phyloP scores from a whole-genome alignment of 331 rosid species.

The Acacia concinna region DNA sequence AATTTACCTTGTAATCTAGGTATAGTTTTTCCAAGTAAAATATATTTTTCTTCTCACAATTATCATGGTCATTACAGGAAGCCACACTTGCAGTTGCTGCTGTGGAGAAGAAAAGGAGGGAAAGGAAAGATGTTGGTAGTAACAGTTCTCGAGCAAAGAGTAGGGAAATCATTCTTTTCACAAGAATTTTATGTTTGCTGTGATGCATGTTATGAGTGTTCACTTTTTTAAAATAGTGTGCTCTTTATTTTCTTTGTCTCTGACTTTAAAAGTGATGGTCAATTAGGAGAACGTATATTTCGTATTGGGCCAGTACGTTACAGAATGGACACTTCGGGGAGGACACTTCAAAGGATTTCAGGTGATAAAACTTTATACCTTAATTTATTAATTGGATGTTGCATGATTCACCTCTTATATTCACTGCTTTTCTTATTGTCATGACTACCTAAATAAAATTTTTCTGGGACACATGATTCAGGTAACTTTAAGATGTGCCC shows the following conservation, averaged over 20 bases:
- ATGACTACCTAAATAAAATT: neutral
- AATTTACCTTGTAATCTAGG: conserved; percentile 6
- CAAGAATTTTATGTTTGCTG: conserved; percentile 35
- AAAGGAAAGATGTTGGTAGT: conserved; percentile 53
- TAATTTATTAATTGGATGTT: conserved; percentile 11
- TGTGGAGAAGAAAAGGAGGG: conserved; percentile 85
- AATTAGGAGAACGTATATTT: conserved; percentile 73
- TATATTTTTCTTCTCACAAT: conserved; percentile 21
- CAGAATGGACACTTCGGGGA: conserved; percentile 87
- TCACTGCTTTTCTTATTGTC: conserved; percentile 13
- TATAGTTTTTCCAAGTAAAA: conserved; percentile 26
- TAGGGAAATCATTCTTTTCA: conserved; percentile 55
- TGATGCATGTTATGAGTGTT: conserved; percentile 20
- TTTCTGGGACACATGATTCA: neutral
- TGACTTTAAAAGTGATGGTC: conserved; percentile 41
- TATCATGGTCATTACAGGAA: conserved; percentile 54
- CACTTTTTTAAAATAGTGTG: neutral
- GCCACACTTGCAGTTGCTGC: conserved; percentile 98
- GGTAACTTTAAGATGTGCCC: neutral
- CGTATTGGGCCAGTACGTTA: conserved; percentile 73
- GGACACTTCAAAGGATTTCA: conserved; percentile 83
- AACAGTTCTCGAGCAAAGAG: conserved; percentile 51
- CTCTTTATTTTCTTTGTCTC: conserved; percentile 21
- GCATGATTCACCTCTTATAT: conserved; percentile 6
- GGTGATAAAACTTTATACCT: conserved; percentile 40